A percentile compares a stretch with the other conserved stretches of the same genome.
These are phyloP conservation scores for Fagus crenata DNA, from an alignment of 306 rosid genomes.

Conservation along the genomic window DNA sequence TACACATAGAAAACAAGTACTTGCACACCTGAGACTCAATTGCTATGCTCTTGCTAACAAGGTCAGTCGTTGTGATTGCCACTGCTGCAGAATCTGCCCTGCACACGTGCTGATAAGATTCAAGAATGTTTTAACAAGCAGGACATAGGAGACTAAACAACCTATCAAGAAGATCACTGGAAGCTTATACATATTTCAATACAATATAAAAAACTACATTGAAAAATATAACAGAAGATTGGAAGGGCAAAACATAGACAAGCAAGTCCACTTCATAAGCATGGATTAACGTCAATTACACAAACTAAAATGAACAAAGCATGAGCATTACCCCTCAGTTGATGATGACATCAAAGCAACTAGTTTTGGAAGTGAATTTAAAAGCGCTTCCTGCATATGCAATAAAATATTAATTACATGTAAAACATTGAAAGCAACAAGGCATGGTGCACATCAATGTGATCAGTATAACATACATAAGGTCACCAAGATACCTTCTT, in stretches of 20 bases:
- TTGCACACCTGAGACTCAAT: slow-evolving; percentile 68
- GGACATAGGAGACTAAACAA: not conserved
- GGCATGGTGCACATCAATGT: slow-evolving; percentile 11
- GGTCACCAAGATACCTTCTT: slow-evolving; percentile 58
- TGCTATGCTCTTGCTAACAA: slow-evolving; percentile 94
- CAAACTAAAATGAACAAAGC: slow-evolving; percentile 1
- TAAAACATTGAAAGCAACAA: slow-evolving; percentile 14
- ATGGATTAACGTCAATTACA: slow-evolving; percentile 10
- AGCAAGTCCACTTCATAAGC: slow-evolving; percentile 7
- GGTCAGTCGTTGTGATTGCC: slow-evolving; percentile 95
- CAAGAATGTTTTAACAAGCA: slow-evolving; percentile 2
- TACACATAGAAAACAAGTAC: slow-evolving; percentile 19
- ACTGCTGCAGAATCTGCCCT: slow-evolving; percentile 95
- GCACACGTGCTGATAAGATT: slow-evolving; percentile 47
- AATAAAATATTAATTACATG: slow-evolving; percentile 21
- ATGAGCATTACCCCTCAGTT: slow-evolving; percentile 58
- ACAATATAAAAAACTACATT: slow-evolving; percentile 17
- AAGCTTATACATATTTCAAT: not conserved
- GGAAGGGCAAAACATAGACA: not conserved
- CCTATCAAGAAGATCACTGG: not conserved
- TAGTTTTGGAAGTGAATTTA: slow-evolving; percentile 69
- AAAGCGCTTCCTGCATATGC: slow-evolving; percentile 69
- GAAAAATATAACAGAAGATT: not conserved
- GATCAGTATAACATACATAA: slow-evolving; percentile 15
- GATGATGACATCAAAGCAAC: slow-evolving; percentile 65